Evolutionary conservation across 257 asterid genomes (phyloP), one percentile per base, ranked within the genome.

Genomic region (Solanum gracilifrons): DNA sequence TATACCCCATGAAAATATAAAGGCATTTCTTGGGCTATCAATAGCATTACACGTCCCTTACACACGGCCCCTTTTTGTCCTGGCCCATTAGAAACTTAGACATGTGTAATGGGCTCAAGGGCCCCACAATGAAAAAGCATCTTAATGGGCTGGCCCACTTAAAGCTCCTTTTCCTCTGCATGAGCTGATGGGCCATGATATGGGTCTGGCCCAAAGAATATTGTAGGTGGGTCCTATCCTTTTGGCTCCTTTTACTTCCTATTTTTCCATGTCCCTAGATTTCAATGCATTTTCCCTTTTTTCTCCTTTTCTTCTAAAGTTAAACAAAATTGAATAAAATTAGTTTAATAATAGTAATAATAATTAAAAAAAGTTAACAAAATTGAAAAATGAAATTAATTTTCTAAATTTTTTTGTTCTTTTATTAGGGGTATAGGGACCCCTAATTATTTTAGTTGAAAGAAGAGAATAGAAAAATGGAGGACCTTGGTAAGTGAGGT

Each of bases 171-270:
- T 87, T 87, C 76, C 20, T 29, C 9, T 27, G 39, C 60, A 35
- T 84, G 35, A 12, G 13, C 4, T 36, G 23, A 7, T 77, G 84
- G n/a, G 35, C 83, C n/a, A 9, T 23, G 3, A n/a, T 46, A 36
- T 83, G 75, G 77, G 71, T 87, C 87, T 73, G 69, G 74, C 88
- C 88, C 88, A 83, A 27, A 74, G 89, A 88, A 82, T 86, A 89
- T 82, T 73, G 51, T 72, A 76, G 87, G 55, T 41, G 72, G 89
- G 62, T 51, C 76, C 51, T 46, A 1, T 48, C 86, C 58, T 60
- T 85, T 77, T 3, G 62, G 12, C 18, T 39, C 87, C 58, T 48
- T 75, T 62, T 51, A 31, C 20, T 43, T 35, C 25, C 9, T 84
- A 15, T 7, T 84, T 60, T 48, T 27, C 41, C 75, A 41, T 8